These are phyloP conservation scores for Xylaria sp. DNA, from an alignment of 2,329 filamentous ascomycete species.

Conservation along the genomic window DNA sequence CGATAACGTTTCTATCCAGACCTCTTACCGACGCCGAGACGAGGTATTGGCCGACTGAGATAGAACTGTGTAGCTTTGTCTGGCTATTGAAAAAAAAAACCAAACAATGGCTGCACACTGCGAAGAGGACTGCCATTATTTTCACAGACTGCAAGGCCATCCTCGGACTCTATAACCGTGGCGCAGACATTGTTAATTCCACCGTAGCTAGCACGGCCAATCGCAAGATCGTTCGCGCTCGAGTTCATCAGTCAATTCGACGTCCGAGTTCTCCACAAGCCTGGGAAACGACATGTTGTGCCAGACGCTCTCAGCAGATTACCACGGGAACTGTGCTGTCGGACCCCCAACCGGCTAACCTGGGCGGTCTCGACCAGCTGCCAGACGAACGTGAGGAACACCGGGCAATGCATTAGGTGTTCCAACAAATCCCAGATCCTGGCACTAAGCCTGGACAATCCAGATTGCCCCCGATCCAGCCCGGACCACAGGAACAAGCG, in stretches of 20 bases:
- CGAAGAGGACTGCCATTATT: neutral
- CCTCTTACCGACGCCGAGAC: neutral
- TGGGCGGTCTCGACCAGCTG: neutral
- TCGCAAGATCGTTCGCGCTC: neutral
- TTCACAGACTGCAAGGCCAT: conserved; percentile 14
- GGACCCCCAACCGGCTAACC: neutral
- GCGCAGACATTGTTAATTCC: neutral
- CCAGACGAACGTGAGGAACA: neutral
- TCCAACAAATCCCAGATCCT: too few species aligned
- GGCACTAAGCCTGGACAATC: too few species aligned
- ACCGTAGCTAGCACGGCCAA: neutral
- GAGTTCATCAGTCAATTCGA: conserved; percentile 1
- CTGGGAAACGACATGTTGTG: neutral
- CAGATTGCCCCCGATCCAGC: too few species aligned
- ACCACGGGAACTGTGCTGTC: too few species aligned
- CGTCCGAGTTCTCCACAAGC: neutral
- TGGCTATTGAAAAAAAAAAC: neutral
- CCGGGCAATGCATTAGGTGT: neutral
- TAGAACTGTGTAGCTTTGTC: neutral
- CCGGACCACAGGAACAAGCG: too few species aligned
- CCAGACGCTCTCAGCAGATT: conserved; percentile 2
- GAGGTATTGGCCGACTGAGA: conserved; percentile 5
- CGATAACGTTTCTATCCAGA: neutral
- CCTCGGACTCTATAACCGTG: neutral
- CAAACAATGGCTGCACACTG: conserved; percentile 6